Evolutionary conservation across 352 stramenopile genomes (phyloP).

Genomic region (Thalassiosira exigua): DNA sequence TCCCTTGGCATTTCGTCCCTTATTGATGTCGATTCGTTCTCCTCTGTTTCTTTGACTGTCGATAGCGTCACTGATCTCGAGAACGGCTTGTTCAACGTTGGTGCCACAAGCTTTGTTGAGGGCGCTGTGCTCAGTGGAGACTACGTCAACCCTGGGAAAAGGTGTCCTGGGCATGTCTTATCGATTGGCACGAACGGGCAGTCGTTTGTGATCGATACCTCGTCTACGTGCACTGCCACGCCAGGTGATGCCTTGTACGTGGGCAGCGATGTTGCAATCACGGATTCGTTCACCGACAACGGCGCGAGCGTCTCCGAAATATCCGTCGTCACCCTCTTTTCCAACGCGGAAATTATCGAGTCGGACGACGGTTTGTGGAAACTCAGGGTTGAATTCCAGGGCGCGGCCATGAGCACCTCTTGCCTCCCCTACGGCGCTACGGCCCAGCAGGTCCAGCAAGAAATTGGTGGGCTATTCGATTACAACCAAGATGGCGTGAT

Average conservation of each 20-base stretch:
- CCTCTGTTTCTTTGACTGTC: constrained; percentile 35
- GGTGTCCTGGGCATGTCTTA: constrained; percentile 48
- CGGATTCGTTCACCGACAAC: constrained; percentile 56
- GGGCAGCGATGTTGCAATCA: constrained; percentile 47
- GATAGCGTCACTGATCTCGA: constrained; percentile 42
- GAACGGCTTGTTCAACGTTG: constrained; percentile 43
- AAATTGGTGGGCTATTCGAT: constrained; percentile 89
- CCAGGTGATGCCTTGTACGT: constrained; percentile 54
- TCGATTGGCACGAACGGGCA: constrained; percentile 55
- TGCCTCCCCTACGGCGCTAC: constrained; percentile 88
- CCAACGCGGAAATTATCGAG: constrained; percentile 45
- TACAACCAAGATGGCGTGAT: constrained; percentile 77
- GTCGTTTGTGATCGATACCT: constrained; percentile 53
- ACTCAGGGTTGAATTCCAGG: constrained; percentile 67
- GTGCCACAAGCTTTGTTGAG: constrained; percentile 52
- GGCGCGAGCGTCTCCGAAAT: constrained; percentile 57
- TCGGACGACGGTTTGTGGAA: constrained; percentile 79
- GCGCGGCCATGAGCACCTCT: constrained; percentile 49
- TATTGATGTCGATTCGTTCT: constrained; percentile 53
- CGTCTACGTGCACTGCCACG: constrained; percentile 30
- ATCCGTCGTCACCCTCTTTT: constrained; percentile 58
- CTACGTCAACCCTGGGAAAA: constrained; percentile 53
- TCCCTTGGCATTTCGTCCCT: constrained; percentile 51
- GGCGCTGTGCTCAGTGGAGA: constrained; percentile 56
- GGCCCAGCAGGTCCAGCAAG: constrained; percentile 84